Percentiles rank a stretch among this genome's conserved stretches.
Conservation (phyloP, 116 monocot genomes). For the Cymodocea nodosa region DNA sequence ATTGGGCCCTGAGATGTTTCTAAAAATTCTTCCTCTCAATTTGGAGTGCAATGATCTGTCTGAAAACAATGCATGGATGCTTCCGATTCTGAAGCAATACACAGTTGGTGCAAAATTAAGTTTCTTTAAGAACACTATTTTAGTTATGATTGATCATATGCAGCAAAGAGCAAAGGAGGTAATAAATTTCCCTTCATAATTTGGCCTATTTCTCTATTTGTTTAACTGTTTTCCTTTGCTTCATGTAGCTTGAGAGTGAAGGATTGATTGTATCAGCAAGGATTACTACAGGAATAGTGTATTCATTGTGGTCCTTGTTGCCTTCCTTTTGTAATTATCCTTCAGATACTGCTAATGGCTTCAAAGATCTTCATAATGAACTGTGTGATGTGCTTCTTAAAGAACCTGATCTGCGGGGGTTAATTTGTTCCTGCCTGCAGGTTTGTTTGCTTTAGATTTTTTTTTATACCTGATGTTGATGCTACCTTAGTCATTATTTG, state of each 20-base stretch:
- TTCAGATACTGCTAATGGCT: conserved; percentile 46
- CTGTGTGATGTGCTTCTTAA: conserved; percentile 46
- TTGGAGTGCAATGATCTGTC: conserved; percentile 38
- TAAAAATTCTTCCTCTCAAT: conserved; percentile 53
- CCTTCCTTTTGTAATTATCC: conserved; percentile 93
- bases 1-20: conserved; percentile 72
- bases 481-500: neutral
- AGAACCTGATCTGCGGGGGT: conserved; percentile 66
- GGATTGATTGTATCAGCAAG: conserved; percentile 61
- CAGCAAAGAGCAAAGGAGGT: conserved; percentile 54
- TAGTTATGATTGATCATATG: conserved; percentile 23
- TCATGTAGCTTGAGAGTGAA: conserved; percentile 51
- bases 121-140: conserved; percentile 49
- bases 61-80: conserved; percentile 58
- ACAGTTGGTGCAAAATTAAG: conserved; percentile 63
- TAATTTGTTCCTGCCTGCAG: conserved; percentile 83
- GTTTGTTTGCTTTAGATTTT: conserved; percentile 10
- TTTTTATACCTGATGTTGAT: neutral
- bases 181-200: neutral
- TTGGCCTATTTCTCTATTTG: neutral
- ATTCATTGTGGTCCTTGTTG: conserved; percentile 89
- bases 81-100: conserved; percentile 84
- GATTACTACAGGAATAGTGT: conserved; percentile 54
- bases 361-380: conserved; percentile 39
- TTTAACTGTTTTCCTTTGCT: neutral